A percentile compares a stretch with the other conserved stretches of the same genome.
Evolutionary conservation across 345 rosid species (phyloP).

Genomic region (Draba incana): DNA sequence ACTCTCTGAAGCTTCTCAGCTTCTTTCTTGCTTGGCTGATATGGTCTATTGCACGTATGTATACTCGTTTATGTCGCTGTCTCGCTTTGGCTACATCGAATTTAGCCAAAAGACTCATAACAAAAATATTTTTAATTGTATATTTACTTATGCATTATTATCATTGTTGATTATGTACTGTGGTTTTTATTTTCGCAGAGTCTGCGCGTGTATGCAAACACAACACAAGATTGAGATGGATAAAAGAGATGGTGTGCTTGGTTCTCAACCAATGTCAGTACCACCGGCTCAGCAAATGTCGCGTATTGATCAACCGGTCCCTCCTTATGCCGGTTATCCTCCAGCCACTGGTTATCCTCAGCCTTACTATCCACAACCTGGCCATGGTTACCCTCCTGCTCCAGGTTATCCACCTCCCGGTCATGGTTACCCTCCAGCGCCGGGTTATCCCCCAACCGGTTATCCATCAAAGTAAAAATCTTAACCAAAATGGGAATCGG

Average conservation of each 20-base stretch:
- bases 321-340: conserved; percentile 53
- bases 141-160: conserved; percentile 41
- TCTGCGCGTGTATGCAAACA: conserved; percentile 93
- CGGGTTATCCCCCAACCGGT: conserved; percentile 20
- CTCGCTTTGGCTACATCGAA: conserved; percentile 21
- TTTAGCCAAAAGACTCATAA: conserved; percentile 42
- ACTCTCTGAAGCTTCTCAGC: conserved; percentile 75
- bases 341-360: conserved; percentile 45
- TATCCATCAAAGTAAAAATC: conserved; percentile 29
- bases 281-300: conserved; percentile 70
- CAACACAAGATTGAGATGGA: conserved; percentile 79
- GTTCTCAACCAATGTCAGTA: conserved; percentile 55
- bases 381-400: conserved; percentile 38
- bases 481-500: too few relatives aligned
- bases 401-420: conserved; percentile 47
- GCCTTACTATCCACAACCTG: conserved; percentile 45
- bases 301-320: conserved; percentile 51
- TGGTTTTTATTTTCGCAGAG: conserved; percentile 52
- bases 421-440: conserved; percentile 31
- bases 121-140: conserved; percentile 40
- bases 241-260: conserved; percentile 56
- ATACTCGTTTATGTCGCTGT: not conserved
- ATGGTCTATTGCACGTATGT: conserved; percentile 92
- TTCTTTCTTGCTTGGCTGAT: conserved; percentile 69
- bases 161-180: conserved; percentile 38